Evolutionary conservation across 2,329 filamentous ascomycete species (phyloP).

Genomic region (Parastagonospora avenae): DNA sequence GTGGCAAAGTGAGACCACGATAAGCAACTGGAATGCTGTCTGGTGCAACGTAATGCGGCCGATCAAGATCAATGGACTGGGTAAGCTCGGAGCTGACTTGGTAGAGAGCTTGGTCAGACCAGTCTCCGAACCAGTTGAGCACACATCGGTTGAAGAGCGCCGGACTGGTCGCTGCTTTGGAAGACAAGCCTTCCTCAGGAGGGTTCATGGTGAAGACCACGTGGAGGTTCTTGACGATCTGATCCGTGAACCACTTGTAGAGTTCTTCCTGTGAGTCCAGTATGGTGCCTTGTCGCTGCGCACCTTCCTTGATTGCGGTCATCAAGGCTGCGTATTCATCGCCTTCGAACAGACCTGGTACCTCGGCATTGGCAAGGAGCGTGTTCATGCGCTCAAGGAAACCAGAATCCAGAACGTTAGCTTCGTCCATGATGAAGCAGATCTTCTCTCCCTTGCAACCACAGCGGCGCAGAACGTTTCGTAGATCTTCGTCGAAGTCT

Average conservation of each 20-base stretch:
- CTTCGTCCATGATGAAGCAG: conserved; percentile 99
- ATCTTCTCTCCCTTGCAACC: conserved; percentile 99
- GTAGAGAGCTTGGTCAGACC: conserved; percentile 98
- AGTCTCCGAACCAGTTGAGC: conserved; percentile 99
- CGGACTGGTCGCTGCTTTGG: conserved; percentile 95
- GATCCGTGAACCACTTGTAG: conserved; percentile 99
- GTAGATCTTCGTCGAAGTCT: conserved; percentile 97
- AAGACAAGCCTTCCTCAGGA: conserved; percentile 90
- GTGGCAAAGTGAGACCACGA: conserved; percentile 79
- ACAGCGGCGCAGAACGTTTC: conserved; percentile 88
- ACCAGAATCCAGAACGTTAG: conserved; percentile 96
- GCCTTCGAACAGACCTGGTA: conserved; percentile 97
- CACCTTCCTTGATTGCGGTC: conserved; percentile 98
- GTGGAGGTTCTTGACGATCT: conserved; percentile 98
- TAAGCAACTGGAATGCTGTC: conserved; percentile 94
- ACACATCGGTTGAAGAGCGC: conserved; percentile 99
- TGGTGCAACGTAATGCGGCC: conserved; percentile 80
- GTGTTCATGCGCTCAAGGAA: conserved; percentile 99
- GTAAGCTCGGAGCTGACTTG: conserved; percentile 96
- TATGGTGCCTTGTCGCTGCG: conserved; percentile 91
- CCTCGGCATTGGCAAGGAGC: conserved; percentile 96
- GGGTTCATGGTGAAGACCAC: conserved; percentile 99
- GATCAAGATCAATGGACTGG: conserved; percentile 92
- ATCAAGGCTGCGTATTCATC: conserved; percentile 98
- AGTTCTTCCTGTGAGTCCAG: conserved; percentile 97